phyloP scores from a whole-genome alignment of 2,329 filamentous ascomycete species.

The Claviceps purpurea region DNA sequence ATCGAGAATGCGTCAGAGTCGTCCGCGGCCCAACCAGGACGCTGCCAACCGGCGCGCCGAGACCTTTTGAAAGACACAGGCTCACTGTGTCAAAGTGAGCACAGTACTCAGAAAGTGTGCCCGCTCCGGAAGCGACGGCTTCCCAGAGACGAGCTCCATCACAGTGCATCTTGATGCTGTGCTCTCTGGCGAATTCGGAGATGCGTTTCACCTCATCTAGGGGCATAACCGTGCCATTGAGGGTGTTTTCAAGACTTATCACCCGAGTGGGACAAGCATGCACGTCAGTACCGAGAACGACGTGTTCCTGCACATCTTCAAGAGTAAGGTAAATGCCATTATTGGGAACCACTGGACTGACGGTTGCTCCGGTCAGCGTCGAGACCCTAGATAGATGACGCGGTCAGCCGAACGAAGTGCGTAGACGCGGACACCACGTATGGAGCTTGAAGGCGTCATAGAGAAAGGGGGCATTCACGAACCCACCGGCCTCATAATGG shows the following conservation, averaged over 20 bases:
- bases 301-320: constrained; percentile 57
- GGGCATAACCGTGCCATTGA: constrained; percentile 67
- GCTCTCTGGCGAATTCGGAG: constrained; percentile 49
- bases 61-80: constrained; percentile 70
- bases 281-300: constrained; percentile 53
- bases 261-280: constrained; percentile 70
- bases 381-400: constrained; percentile 44
- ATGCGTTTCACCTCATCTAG: constrained; percentile 58
- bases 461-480: constrained; percentile 10
- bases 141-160: constrained; percentile 78
- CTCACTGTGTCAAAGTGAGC: constrained; percentile 60
- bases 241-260: constrained; percentile 76
- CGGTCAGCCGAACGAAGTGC: background rate
- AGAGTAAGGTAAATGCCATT: constrained; percentile 66
- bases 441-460: background rate
- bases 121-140: constrained; percentile 57
- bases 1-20: constrained; percentile 25
- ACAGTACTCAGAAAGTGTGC: constrained; percentile 52
- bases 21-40: constrained; percentile 46
- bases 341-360: constrained; percentile 50
- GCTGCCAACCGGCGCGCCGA: constrained; percentile 69
- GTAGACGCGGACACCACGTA: background rate
- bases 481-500: constrained; percentile 51
- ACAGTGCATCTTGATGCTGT: constrained; percentile 57
- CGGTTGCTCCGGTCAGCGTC: constrained; percentile 54